Evolutionary conservation across 805 yeast species (phyloP).

Genomic region (Wickerhamiella siamensis): DNA sequence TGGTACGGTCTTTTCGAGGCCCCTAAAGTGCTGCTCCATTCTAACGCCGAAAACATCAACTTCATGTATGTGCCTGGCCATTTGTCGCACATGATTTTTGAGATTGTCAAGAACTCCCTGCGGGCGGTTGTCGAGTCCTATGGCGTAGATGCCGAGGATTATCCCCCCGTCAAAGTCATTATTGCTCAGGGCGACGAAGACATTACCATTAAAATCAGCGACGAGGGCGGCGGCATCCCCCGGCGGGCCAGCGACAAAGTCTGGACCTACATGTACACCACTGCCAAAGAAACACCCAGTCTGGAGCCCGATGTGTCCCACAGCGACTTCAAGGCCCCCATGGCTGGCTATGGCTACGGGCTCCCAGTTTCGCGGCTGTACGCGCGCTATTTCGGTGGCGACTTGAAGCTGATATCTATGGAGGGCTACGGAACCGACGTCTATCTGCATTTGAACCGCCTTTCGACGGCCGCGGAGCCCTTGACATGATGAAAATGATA

Average conservation of each 20-base stretch:
- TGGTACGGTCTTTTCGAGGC: constrained; percentile 79
- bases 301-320: constrained; percentile 44
- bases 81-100: constrained; percentile 80
- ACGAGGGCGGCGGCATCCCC: constrained; percentile 91
- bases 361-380: constrained; percentile 73
- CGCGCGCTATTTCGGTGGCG: constrained; percentile 85
- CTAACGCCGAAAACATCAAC: constrained; percentile 50
- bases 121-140: constrained; percentile 82
- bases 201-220: constrained; percentile 77
- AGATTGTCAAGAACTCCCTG: constrained; percentile 70
- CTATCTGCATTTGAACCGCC: constrained; percentile 68
- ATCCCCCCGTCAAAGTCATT: constrained; percentile 74
- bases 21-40: constrained; percentile 66
- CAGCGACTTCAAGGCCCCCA: constrained; percentile 68
- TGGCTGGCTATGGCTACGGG: constrained; percentile 92
- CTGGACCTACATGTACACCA: constrained; percentile 85
- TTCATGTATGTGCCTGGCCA: constrained; percentile 93
- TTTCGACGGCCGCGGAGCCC: constrained; percentile 62
- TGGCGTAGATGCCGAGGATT: constrained; percentile 48
- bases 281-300: constrained; percentile 60
- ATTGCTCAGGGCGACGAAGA: constrained; percentile 84
- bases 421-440: constrained; percentile 94
- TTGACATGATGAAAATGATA: constrained; percentile 9
- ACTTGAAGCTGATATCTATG: constrained; percentile 73
- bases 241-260: constrained; percentile 69